Evolutionary conservation across 495 filamentous ascomycete species (phyloP).

Genomic region (Collariella sp.): DNA sequence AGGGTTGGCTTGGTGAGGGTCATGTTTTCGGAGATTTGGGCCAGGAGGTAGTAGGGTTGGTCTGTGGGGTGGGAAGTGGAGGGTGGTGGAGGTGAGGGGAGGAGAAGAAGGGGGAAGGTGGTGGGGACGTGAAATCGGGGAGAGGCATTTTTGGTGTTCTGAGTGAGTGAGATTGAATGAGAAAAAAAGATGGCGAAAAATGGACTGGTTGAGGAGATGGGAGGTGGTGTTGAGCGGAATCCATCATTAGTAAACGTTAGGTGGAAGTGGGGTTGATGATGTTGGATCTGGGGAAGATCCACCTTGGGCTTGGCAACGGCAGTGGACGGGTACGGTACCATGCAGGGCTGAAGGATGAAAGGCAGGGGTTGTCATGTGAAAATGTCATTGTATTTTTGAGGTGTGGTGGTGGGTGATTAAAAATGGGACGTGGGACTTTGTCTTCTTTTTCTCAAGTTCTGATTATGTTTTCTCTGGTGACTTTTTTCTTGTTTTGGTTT

Average conservation of each 20-base stretch:
- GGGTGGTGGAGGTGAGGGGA: constrained; percentile 10
- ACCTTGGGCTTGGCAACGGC: background rate
- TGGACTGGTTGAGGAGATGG: background rate
- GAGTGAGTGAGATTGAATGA: background rate
- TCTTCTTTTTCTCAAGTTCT: too few relatives aligned
- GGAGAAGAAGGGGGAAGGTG: constrained; percentile 25
- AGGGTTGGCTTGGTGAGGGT: constrained; percentile 42
- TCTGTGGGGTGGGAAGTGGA: background rate
- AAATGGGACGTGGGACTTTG: too few relatives aligned
- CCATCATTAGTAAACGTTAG: background rate
- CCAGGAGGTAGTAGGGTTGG: constrained; percentile 31
- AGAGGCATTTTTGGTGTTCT: constrained; percentile 17
- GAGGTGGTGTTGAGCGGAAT: background rate
- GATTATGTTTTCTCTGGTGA: too few relatives aligned
- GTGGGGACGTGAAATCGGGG: constrained; percentile 25
- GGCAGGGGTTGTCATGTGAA: background rate
- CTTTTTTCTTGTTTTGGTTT: too few relatives aligned
- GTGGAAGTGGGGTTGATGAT: background rate
- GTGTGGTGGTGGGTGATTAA: background rate
- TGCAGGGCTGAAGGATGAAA: background rate
- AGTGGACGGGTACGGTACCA: background rate
- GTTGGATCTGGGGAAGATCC: background rate
- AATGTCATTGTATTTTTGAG: background rate
- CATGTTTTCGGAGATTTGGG: constrained; percentile 39
- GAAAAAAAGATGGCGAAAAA: background rate